Percentiles rank a stretch among this genome's conserved stretches.
These are phyloP conservation scores for Mycena polygramma DNA, from an alignment of 768 basidiomycete genomes.

Conservation along the genomic window DNA sequence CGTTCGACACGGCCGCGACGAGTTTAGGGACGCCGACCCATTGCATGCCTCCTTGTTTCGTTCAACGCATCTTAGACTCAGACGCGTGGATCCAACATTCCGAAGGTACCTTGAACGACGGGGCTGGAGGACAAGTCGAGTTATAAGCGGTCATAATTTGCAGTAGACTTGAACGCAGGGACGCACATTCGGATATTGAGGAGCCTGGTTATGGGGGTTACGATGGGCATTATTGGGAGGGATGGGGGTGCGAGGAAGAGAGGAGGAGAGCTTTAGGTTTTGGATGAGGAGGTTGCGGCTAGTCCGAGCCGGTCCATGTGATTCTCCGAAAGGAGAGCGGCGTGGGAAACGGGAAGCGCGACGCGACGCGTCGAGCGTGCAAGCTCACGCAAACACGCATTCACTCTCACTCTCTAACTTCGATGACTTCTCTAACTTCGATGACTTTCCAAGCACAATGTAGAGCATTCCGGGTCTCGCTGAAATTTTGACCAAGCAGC, in stretches of 20 bases:
- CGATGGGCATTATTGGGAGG: slow-evolving; percentile 51
- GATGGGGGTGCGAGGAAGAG: not conserved
- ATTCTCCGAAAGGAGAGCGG: no score
- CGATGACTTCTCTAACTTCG: no score
- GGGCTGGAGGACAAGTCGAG: slow-evolving; percentile 59
- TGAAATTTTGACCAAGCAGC: no score
- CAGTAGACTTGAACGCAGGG: not conserved
- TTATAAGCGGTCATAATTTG: slow-evolving; percentile 13
- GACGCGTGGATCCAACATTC: not conserved
- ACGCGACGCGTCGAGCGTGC: no score
- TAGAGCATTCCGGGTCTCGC: no score
- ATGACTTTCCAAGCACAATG: no score
- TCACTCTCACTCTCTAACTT: no score
- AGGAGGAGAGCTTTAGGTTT: no score
- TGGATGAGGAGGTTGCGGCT: no score
- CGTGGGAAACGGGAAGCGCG: no score
- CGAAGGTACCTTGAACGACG: slow-evolving; percentile 65
- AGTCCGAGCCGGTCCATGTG: no score
- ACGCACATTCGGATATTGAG: slow-evolving; percentile 77
- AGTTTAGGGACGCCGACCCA: slow-evolving; percentile 88
- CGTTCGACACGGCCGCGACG: slow-evolving; percentile 84
- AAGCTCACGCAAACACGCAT: no score
- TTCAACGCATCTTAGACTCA: not conserved
- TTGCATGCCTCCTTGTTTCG: slow-evolving; percentile 88
- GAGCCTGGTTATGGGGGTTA: slow-evolving; percentile 73